Conservation (phyloP, 2,329 filamentous ascomycete genomes). For the Hymenoscyphus infarciens region DNA sequence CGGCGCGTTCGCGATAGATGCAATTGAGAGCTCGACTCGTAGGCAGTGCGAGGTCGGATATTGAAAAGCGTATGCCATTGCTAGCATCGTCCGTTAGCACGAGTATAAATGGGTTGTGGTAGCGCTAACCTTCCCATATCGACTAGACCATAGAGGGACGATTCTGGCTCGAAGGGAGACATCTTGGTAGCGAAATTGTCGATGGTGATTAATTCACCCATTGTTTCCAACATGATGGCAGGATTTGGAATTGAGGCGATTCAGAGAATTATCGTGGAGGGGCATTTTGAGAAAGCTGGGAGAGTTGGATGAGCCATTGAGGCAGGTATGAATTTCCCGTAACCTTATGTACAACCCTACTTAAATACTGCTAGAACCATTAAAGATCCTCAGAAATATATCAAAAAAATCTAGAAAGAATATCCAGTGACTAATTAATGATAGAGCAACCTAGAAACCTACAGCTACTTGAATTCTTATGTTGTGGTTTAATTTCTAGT, state of each 20-base stretch:
- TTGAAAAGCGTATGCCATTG: conserved; percentile 91
- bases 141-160: conserved; percentile 33
- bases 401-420: too few relatives aligned
- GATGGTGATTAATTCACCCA: conserved; percentile 30
- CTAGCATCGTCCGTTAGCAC: conserved; percentile 41
- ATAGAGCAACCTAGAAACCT: too few relatives aligned
- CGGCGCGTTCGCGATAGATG: conserved; percentile 72
- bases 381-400: too few relatives aligned
- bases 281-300: neutral
- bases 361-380: too few relatives aligned
- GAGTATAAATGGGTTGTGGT: neutral
- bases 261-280: too few relatives aligned
- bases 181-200: conserved; percentile 32
- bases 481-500: too few relatives aligned
- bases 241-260: neutral
- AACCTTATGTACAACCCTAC: too few relatives aligned
- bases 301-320: too few relatives aligned
- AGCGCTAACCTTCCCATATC: conserved; percentile 37
- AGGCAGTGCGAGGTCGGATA: conserved; percentile 73
- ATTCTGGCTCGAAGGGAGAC: conserved; percentile 24
- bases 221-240: conserved; percentile 20
- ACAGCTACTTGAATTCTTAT: too few relatives aligned
- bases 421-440: too few relatives aligned
- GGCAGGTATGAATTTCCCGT: too few relatives aligned
- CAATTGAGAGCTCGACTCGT: conserved; percentile 70